These are phyloP conservation scores for Juncus inflexus DNA, from an alignment of 176 grass and related monocot species.

Conservation along the genomic window DNA sequence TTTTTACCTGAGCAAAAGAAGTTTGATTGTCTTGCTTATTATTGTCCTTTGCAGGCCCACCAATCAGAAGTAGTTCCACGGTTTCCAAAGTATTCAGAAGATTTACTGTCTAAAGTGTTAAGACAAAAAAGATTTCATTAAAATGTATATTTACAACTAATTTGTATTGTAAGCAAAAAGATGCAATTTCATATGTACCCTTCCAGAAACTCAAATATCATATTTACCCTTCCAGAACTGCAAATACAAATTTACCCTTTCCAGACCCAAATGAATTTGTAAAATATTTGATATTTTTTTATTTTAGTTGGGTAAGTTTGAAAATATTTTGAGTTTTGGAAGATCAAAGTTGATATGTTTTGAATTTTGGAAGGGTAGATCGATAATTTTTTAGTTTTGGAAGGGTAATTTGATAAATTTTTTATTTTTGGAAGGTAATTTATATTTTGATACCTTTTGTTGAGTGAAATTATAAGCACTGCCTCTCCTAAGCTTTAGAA, in stretches of 20 bases:
- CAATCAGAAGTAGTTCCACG: constrained; percentile 83
- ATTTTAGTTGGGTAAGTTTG: too few species aligned
- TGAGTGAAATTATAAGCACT: constrained; percentile 99
- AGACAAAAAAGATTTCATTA: constrained; percentile 16
- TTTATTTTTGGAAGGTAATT: not conserved
- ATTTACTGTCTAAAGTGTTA: constrained; percentile 83
- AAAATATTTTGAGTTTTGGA: too few species aligned
- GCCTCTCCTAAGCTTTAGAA: constrained; percentile 94
- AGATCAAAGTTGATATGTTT: too few species aligned
- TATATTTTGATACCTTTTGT: constrained; percentile 60
- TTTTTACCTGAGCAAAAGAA: constrained; percentile 75
- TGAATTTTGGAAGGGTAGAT: too few species aligned
- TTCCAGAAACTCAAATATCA: too few species aligned
- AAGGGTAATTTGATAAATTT: constrained; percentile 7
- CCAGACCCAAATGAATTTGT: not conserved
- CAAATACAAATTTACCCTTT: not conserved
- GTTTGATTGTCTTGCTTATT: constrained; percentile 86
- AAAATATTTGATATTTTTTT: too few species aligned
- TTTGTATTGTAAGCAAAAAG: too few species aligned
- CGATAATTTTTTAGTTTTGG: not conserved
- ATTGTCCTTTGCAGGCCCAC: constrained; percentile 42
- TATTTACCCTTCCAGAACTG: not conserved
- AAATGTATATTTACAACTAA: not conserved
- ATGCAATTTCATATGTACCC: not conserved
- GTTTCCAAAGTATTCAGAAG: constrained; percentile 89